Percentiles rank a stretch among this genome's conserved stretches.
These are phyloP conservation scores for Orbilia javanica DNA, from an alignment of 2,329 filamentous ascomycete species.

Conservation along the genomic window DNA sequence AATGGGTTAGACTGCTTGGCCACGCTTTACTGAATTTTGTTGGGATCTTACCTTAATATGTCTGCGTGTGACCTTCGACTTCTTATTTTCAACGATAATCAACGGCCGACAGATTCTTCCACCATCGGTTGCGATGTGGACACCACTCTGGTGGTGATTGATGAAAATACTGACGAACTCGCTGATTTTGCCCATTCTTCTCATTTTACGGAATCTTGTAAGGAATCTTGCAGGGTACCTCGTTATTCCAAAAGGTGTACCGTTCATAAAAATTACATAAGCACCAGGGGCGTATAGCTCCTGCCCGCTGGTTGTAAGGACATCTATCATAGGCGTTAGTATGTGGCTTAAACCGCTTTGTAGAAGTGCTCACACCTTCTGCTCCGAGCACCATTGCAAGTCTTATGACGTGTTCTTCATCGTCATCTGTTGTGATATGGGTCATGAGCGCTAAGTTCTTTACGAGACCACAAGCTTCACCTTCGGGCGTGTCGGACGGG, in stretches of 20 bases:
- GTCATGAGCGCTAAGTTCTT: slow-evolving; percentile 99
- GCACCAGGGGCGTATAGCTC: slow-evolving; percentile 87
- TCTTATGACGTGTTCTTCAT: slow-evolving; percentile 88
- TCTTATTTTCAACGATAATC: slow-evolving; percentile 91
- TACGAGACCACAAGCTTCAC: slow-evolving; percentile 95
- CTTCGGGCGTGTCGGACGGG: slow-evolving; percentile 96
- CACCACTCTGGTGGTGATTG: slow-evolving; percentile 89
- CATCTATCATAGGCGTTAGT: slow-evolving; percentile 53
- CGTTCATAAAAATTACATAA: slow-evolving; percentile 94
- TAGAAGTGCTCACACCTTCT: slow-evolving; percentile 73
- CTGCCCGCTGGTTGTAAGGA: slow-evolving; percentile 79
- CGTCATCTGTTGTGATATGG: slow-evolving; percentile 96
- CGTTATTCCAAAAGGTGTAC: slow-evolving; percentile 90
- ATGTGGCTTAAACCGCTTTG: neutral
- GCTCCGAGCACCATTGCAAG: slow-evolving; percentile 88
- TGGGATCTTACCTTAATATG: slow-evolving; percentile 75
- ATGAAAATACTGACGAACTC: slow-evolving; percentile 97
- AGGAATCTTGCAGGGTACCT: slow-evolving; percentile 88
- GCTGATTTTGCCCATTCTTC: slow-evolving; percentile 90
- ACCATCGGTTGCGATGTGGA: slow-evolving; percentile 97
- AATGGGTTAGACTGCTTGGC: neutral
- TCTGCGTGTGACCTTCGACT: slow-evolving; percentile 81
- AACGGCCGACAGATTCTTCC: slow-evolving; percentile 95
- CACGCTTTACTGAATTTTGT: neutral
- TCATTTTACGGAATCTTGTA: slow-evolving; percentile 84